phyloP scores from a whole-genome alignment of 345 rosid genomes.

The Corchorus capsularis region DNA sequence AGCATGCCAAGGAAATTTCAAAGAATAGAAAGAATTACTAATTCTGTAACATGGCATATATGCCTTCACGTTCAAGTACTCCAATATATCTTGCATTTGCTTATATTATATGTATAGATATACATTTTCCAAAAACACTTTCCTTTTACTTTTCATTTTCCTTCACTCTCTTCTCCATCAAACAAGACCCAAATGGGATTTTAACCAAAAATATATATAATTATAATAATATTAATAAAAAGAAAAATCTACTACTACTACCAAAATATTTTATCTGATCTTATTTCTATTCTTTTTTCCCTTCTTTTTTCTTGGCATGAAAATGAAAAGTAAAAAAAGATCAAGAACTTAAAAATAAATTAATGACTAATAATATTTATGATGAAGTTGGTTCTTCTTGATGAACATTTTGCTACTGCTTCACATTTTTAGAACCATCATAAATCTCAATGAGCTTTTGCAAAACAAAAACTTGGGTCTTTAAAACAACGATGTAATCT shows the following conservation, averaged over 20 bases:
- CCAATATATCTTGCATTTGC: neutral
- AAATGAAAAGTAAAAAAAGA: neutral
- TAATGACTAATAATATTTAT: neutral
- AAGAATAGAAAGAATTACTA: neutral
- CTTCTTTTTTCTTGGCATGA: neutral
- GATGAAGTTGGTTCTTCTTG: slow-evolving; percentile 26
- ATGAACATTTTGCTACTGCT: slow-evolving; percentile 24
- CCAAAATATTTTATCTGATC: neutral
- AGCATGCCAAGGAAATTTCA: neutral
- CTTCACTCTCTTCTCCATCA: slow-evolving; percentile 17
- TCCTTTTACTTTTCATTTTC: slow-evolving; percentile 11
- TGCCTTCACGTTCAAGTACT: neutral
- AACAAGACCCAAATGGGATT: slow-evolving; percentile 6
- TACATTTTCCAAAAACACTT: neutral
- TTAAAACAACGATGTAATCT: slow-evolving; percentile 71
- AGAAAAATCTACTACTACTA: too few species aligned
- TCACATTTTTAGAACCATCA: slow-evolving; percentile 48
- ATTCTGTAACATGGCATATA: neutral
- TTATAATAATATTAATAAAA: too few species aligned
- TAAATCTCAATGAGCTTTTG: slow-evolving; percentile 67
- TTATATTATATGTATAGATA: neutral
- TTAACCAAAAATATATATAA: too few species aligned
- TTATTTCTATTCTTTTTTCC: neutral
- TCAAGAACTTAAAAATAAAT: slow-evolving; percentile 5
- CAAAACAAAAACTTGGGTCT: slow-evolving; percentile 62